Evolutionary conservation across 768 basidiomycete species (phyloP), one percentile per base, ranked within the genome.

Genomic region (Heimioporus sp.): DNA sequence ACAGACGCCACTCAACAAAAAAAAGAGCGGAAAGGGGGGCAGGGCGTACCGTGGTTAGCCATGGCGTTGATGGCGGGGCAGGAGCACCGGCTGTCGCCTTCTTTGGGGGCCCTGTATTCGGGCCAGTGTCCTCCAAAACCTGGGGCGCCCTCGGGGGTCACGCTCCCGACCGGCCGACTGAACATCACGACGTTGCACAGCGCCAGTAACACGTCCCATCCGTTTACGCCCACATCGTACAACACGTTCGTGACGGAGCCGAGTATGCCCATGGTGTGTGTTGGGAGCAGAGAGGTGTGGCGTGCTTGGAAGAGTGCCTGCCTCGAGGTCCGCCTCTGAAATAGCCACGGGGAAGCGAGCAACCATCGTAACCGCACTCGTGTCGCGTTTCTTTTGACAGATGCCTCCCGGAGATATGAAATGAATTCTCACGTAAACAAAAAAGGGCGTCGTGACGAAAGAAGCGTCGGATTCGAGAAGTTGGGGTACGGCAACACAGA

Each of bases 61-160:
- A 92, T 73, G 0, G 87, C 85, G 57, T 92, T 92, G 52, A 92
- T 65, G 12, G 80, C 87, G 1, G 89, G 89, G 56, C 89, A 91
- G 1, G 83, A 80, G 54, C 80, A 80, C 3, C 90, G 74, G 59
- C 87, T 89, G 57, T 90, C 88, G 1, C 79, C 80, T 10, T 81
- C 75, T 51, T 66, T 68, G 10, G 86, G 78, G 2, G 83, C 66
- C 1, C 75, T 68, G 60, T 77, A 90, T 60, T 84, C 80, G 0
- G 88, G 87, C 89, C 89, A 91, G 46, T 76, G 65, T 0, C 87
- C 86, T n/a, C 74, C 79, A 43, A 70, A 76, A 0, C 85, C 86
- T 3, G 80, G 78, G 46, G 76, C 68, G 0, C 82, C 83, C 28
- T 69, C 66, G 1, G 80, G 81, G 0, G 80, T 80, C 37, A 87